These are phyloP conservation scores for Phytophthora constricta DNA, from an alignment of 352 stramenopile species.

Conservation along the genomic window DNA sequence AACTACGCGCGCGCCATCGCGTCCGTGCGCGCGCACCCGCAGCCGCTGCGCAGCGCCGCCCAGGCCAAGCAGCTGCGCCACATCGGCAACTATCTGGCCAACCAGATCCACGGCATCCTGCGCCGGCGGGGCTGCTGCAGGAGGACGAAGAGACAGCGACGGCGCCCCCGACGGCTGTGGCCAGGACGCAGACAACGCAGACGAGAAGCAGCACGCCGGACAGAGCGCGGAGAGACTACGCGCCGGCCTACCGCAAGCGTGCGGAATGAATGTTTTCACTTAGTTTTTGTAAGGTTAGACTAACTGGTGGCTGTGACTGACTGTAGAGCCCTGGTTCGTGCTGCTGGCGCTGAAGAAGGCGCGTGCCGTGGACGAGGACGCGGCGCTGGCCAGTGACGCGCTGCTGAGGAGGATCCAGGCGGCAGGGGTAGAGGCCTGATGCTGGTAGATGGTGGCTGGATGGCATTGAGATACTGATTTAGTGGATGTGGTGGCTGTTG, in stretches of 20 bases:
- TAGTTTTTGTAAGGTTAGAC: neutral
- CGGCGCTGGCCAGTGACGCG: constrained; percentile 43
- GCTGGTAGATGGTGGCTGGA: constrained; percentile 17
- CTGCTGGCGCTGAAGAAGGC: constrained; percentile 56
- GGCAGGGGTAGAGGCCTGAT: constrained; percentile 53
- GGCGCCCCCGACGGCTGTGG: neutral
- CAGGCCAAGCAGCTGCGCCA: constrained; percentile 75
- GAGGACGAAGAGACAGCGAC: neutral
- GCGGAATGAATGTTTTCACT: constrained; percentile 5
- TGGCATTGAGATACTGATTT: neutral
- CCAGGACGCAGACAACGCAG: constrained; percentile 9
- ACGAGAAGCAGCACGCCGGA: constrained; percentile 11
- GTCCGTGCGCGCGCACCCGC: constrained; percentile 63
- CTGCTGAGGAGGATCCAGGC: constrained; percentile 61
- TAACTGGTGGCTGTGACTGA: neutral
- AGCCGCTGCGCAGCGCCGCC: constrained; percentile 48
- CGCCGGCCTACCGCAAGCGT: constrained; percentile 71
- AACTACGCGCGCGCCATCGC: constrained; percentile 78
- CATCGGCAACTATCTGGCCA: constrained; percentile 88
- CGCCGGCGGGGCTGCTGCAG: constrained; percentile 42
- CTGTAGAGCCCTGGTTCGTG: constrained; percentile 81
- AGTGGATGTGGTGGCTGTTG: neutral
- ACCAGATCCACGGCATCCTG: constrained; percentile 84
- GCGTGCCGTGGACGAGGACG: constrained; percentile 40
- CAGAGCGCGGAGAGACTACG: constrained; percentile 41